These are phyloP conservation scores for Russula dissimulans DNA, from an alignment of 768 basidiomycete species.

Conservation along the genomic window DNA sequence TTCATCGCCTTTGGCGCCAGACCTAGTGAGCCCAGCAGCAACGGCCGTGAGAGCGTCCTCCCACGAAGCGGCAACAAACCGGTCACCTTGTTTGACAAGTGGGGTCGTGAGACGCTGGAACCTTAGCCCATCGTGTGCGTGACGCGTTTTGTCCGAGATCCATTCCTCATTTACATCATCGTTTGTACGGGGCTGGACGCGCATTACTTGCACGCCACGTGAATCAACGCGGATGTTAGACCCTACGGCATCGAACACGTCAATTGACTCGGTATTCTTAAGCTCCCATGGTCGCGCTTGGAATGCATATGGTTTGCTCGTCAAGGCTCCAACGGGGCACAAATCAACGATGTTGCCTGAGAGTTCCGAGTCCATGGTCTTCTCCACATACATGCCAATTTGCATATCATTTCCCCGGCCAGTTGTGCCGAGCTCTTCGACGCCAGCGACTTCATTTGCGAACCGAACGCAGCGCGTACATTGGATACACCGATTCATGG, in stretches of 20 bases:
- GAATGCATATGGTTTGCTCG: conserved; percentile 98
- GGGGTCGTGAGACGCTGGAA: conserved; percentile 95
- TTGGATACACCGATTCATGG: conserved; percentile 98
- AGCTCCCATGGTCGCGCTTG: conserved; percentile 97
- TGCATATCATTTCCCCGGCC: conserved; percentile 98
- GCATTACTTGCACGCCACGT: conserved; percentile 93
- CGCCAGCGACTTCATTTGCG: conserved; percentile 97
- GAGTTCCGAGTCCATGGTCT: conserved; percentile 94
- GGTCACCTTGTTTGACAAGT: conserved; percentile 82
- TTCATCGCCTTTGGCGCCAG: conserved; percentile 83
- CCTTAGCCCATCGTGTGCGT: conserved; percentile 89
- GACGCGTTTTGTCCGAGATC: conserved; percentile 98
- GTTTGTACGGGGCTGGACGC: conserved; percentile 91
- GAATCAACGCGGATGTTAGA: conserved; percentile 96
- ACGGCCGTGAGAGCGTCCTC: conserved; percentile 77
- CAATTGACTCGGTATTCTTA: conserved; percentile 94
- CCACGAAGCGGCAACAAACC: conserved; percentile 87
- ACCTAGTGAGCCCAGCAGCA: conserved; percentile 63
- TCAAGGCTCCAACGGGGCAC: conserved; percentile 96
- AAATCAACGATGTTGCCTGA: conserved; percentile 96
- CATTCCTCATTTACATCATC: conserved; percentile 99
- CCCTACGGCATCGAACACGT: conserved; percentile 91
- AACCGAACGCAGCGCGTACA: conserved; percentile 99
- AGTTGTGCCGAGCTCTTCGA: conserved; percentile 93
- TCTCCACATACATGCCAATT: conserved; percentile 97